Base-by-base conservation (phyloP, 2,329 filamentous ascomycete species). In the Colletotrichum filicis region DNA sequence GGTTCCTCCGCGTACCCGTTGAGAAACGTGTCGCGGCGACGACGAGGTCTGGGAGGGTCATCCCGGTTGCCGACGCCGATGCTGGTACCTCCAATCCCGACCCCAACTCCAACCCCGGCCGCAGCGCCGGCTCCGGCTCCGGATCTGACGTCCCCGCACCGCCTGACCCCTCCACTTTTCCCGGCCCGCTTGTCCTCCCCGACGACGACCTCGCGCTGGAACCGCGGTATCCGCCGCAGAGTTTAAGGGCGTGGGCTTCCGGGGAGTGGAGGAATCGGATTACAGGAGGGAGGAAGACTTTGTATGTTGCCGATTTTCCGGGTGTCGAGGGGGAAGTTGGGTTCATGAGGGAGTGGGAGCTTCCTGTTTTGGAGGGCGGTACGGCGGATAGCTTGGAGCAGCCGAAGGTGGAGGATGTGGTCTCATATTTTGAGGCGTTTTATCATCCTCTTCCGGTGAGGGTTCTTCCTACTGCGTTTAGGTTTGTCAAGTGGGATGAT, bases 171-270 rank as follows among this genome's bases (percentile, higher is more conserved):
- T 76, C 71, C 37, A 80, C 82, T 0, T 93, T 92, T 74, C 91
- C 91, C 0, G 88, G 83, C 0, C 90, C 91, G 0, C 78, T 93
- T 6, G 82, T 92, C 0, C 80, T 93, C 0, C 91, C 91, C 0
- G 84, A 82, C 2, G 91, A 93, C 76, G 88, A 89, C 24, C 82
- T 93, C 1, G 85, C 87, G 0, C 79, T 84, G 42, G 87, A 92
- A 52, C 87, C 88, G 1, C 81, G 86, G 5, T 84, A 83, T 52
- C 82, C 85, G 1, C 80, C 86, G 0, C 91, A 93, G 74, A 87
- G 83, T 52, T 81, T 90, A 55, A 82, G 83, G 32, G 83, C 84
- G 0, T 93, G 90, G 89, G 74, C 84, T 2, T 76, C 82, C 0
- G 80, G 82, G 30, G 81, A 82, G 7, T 75, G 82, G 6, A 83